A percentile compares a stretch with the other conserved stretches of the same genome.
phyloP scores from a whole-genome alignment of 2,329 filamentous ascomycete species.

The Aspergillus novofumigatus region DNA sequence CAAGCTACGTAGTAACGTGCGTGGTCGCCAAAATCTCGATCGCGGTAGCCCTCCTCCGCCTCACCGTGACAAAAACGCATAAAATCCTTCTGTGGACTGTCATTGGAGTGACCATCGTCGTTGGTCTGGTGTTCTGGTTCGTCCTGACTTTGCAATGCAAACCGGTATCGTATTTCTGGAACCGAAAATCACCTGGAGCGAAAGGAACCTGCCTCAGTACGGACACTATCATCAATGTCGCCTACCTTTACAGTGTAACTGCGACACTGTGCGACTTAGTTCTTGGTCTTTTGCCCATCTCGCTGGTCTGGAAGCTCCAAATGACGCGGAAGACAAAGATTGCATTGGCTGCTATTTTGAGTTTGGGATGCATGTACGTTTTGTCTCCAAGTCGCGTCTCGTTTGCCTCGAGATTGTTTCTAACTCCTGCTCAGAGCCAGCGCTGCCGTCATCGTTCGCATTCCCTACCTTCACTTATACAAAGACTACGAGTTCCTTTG shows the following conservation, averaged over 20 bases:
- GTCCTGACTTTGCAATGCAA: slow-evolving; percentile 51
- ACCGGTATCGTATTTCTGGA: slow-evolving; percentile 53
- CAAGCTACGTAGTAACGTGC: slow-evolving; percentile 50
- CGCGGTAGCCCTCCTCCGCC: slow-evolving; percentile 51
- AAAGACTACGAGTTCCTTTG: slow-evolving; percentile 31
- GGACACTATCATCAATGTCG: slow-evolving; percentile 49
- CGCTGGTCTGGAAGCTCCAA: slow-evolving; percentile 53
- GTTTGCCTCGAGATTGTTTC: slow-evolving; percentile 10
- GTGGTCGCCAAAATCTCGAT: slow-evolving; percentile 50
- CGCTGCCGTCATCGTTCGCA: slow-evolving; percentile 34
- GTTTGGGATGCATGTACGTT: slow-evolving; percentile 51
- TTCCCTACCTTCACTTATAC: slow-evolving; percentile 32
- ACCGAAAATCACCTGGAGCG: slow-evolving; percentile 13
- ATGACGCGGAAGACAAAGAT: slow-evolving; percentile 52
- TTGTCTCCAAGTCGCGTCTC: slow-evolving; percentile 13
- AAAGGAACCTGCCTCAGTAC: slow-evolving; percentile 40
- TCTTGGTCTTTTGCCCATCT: slow-evolving; percentile 50
- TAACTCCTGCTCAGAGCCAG: slow-evolving; percentile 27
- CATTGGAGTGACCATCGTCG: slow-evolving; percentile 43
- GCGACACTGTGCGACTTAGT: slow-evolving; percentile 49
- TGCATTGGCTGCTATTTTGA: slow-evolving; percentile 51
- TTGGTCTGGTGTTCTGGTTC: slow-evolving; percentile 49
- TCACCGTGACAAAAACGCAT: slow-evolving; percentile 46
- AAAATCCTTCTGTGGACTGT: slow-evolving; percentile 44
- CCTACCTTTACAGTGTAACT: slow-evolving; percentile 50